Percentiles rank a stretch among this genome's conserved stretches.
These are phyloP conservation scores for Powellomyces hirtus DNA, from an alignment of 192 early-diverging fungal genomes.

Conservation along the genomic window DNA sequence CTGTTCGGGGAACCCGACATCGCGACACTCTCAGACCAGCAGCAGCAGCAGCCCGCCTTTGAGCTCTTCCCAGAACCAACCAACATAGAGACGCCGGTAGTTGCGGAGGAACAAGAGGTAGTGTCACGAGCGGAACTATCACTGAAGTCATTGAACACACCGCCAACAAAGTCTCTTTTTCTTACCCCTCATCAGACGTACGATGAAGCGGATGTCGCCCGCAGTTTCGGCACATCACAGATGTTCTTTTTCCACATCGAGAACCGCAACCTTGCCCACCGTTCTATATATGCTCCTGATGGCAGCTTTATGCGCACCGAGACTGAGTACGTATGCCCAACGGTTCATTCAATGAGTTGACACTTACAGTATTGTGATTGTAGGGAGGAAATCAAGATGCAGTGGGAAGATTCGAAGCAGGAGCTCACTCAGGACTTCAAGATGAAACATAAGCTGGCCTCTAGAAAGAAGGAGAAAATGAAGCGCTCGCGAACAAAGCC, in stretches of 20 bases:
- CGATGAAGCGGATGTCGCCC: conserved; percentile 10
- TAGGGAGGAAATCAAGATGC: conserved; percentile 54
- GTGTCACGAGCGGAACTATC: no score
- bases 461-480: conserved; percentile 26
- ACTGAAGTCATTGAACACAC: no score
- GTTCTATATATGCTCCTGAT: conserved; percentile 27
- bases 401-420: conserved; percentile 54
- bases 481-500: conserved; percentile 16
- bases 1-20: conserved; percentile 3
- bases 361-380: neutral
- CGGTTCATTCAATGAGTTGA: neutral
- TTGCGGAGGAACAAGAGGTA: no score
- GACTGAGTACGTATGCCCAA: conserved; percentile 25
- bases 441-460: conserved; percentile 53
- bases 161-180: no score
- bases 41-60: neutral
- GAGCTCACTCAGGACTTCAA: conserved; percentile 66
- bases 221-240: neutral
- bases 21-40: neutral
- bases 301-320: conserved; percentile 28
- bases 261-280: conserved; percentile 14
- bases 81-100: no score
- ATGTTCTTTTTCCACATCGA: conserved; percentile 33
- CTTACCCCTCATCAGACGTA: neutral
- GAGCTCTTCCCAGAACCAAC: conserved; percentile 6